phyloP scores from a whole-genome alignment of 2,329 filamentous ascomycete species.

The Pyrenophora teres region DNA sequence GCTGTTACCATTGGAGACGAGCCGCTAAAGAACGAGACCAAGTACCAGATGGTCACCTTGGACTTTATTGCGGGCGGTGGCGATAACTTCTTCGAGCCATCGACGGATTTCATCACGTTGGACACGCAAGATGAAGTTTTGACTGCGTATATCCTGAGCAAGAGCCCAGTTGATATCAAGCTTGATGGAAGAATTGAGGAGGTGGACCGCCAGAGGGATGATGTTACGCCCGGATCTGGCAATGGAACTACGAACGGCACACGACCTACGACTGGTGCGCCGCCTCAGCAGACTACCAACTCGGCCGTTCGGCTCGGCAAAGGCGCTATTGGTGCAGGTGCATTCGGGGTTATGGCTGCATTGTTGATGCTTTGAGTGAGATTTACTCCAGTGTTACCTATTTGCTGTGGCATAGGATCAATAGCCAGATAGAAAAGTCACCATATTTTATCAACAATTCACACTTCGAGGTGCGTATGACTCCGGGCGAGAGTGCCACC shows the following conservation, averaged over 20 bases:
- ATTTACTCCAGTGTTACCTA: too few relatives aligned
- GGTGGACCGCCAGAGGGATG: slow-evolving; percentile 29
- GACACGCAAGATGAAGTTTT: slow-evolving; percentile 62
- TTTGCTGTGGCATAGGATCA: too few relatives aligned
- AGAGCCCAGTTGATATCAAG: slow-evolving; percentile 57
- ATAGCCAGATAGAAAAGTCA: background rate
- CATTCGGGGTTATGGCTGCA: slow-evolving; percentile 17
- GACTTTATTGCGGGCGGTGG: slow-evolving; percentile 65
- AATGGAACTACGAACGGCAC: slow-evolving; percentile 29
- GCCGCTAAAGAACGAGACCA: slow-evolving; percentile 52
- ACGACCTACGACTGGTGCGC: slow-evolving; percentile 14
- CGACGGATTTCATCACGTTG: slow-evolving; percentile 53
- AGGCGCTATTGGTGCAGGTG: slow-evolving; percentile 7
- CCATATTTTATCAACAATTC: too few relatives aligned
- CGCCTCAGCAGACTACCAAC: slow-evolving; percentile 14
- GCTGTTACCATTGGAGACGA: slow-evolving; percentile 57
- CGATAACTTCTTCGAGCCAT: slow-evolving; percentile 62
- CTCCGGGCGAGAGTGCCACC: too few relatives aligned
- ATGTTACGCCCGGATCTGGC: slow-evolving; percentile 7
- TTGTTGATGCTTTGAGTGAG: slow-evolving; percentile 18
- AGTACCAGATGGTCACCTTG: slow-evolving; percentile 65
- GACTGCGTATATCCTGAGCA: slow-evolving; percentile 55
- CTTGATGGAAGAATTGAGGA: slow-evolving; percentile 56
- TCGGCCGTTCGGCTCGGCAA: slow-evolving; percentile 16
- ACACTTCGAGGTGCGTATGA: too few relatives aligned